phyloP scores from a whole-genome alignment of 148 eudicot species.

The Silene uniflora region DNA sequence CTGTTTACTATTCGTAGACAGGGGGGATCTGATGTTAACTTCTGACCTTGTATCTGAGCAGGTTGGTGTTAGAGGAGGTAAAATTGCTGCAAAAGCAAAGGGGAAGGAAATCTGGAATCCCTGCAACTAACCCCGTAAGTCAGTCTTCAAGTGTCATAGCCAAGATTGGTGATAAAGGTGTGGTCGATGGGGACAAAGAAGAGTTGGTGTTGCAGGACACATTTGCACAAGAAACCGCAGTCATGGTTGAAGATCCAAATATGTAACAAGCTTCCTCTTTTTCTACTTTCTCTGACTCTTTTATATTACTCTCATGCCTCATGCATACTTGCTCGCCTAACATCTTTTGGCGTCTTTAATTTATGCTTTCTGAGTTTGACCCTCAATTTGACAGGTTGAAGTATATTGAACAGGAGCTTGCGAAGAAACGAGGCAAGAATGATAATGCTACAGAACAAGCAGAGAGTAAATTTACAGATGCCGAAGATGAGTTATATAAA shows the following conservation, averaged over 20 bases:
- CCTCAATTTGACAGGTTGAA: constrained; percentile 55
- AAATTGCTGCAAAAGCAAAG: constrained; percentile 87
- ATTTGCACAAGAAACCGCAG: constrained; percentile 98
- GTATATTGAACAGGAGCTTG: constrained; percentile 90
- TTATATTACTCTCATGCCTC: background rate
- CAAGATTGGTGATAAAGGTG: constrained; percentile 45
- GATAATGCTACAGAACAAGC: constrained; percentile 40
- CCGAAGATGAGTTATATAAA: constrained; percentile 86
- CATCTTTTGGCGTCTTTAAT: background rate
- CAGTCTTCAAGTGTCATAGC: constrained; percentile 35
- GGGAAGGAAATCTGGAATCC: constrained; percentile 69
- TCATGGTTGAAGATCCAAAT: constrained; percentile 94
- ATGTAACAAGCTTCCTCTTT: constrained; percentile 42
- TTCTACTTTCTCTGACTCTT: background rate
- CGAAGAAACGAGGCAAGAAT: constrained; percentile 80
- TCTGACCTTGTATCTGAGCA: constrained; percentile 17
- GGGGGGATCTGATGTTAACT: too few relatives aligned
- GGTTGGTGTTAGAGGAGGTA: constrained; percentile 87
- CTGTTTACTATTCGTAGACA: background rate
- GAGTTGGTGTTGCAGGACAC: constrained; percentile 96
- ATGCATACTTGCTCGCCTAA: too few relatives aligned
- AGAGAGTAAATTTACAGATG: constrained; percentile 66
- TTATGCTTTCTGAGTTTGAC: constrained; percentile 4
- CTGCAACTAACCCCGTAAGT: constrained; percentile 43
- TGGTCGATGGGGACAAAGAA: constrained; percentile 80